Base-by-base conservation (phyloP, 352 stramenopile genomes). In the Phytophthora capsici region DNA sequence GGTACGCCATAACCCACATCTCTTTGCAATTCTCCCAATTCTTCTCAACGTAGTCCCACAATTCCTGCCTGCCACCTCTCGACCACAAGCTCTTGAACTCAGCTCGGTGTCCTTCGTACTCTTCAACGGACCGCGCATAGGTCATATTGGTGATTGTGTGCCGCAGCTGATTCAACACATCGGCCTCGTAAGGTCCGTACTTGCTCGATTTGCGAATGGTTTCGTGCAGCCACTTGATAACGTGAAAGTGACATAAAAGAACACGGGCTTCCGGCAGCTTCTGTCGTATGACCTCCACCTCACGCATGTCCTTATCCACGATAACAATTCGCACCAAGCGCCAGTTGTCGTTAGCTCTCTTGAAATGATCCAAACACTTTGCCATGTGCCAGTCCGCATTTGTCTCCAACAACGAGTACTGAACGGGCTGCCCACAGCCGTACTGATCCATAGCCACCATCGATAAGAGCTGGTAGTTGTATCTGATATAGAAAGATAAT, bases 401-500 rank as follows among this genome's bases (percentile, higher is more conserved):
- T 2, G 46, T 46, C 25, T 57, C 26, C 4, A 57, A 5, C 36
- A 64, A 12, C 3, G 45, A 64, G 25, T 64, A 57, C 13, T 64
- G 57, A 2, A 64, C 47, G 8, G 46, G 57, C 13, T 57, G 46
- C 1, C 47, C 57, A 1, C 57, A 23, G 1, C 46, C 57, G 22
- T 46, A 57, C 28, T 64, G 46, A 14, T 57, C 46, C 34, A 57
- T 57, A 0, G 36, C 56, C 1, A 57, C 46, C 26, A 64, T 50
- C 2, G 36, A 37, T 2, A 57, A 16, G 13, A 57, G 40, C n/a
- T n/a, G n/a, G n/a, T n/a, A n/a, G n/a, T n/a, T n/a, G n/a, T n/a
- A n/a, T n/a, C n/a, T n/a, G n/a, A n/a, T n/a, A n/a, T n/a, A n/a
- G n/a, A n/a, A n/a, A n/a, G n/a, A n/a, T n/a, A n/a, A n/a, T n/a